Percentiles rank a stretch among this genome's conserved stretches.
phyloP scores from a whole-genome alignment of 208 protist genomes.

The Porcisia deanei region DNA sequence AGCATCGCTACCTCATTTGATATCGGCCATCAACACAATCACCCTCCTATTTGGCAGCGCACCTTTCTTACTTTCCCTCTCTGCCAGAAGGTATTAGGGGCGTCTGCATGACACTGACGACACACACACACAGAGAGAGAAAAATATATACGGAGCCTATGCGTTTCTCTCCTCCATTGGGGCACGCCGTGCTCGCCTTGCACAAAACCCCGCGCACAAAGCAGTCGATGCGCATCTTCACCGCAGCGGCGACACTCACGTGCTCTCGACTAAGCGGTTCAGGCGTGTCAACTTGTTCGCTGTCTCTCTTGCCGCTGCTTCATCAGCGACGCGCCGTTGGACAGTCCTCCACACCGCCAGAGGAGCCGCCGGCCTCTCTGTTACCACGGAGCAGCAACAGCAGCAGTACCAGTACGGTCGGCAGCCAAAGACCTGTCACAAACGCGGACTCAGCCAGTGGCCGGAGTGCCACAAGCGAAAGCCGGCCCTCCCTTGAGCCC shows the following conservation, averaged over 20 bases:
- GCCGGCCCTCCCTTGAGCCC: slow-evolving; percentile 22
- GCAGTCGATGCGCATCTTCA: background rate
- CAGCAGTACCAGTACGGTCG: background rate
- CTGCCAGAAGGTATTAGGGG: background rate
- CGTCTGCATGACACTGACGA: background rate
- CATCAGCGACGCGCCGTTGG: slow-evolving; percentile 3
- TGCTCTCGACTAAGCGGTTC: background rate
- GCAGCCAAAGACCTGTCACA: background rate
- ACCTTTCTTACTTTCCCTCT: background rate
- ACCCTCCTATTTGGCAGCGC: background rate
- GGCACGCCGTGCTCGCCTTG: background rate
- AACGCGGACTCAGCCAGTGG: background rate
- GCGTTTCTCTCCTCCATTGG: background rate
- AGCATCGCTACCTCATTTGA: background rate
- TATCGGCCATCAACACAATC: background rate
- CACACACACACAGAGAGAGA: background rate
- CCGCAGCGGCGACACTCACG: background rate
- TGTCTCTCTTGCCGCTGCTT: background rate
- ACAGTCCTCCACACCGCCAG: background rate
- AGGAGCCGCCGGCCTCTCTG: background rate
- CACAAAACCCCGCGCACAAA: background rate
- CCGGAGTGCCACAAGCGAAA: background rate
- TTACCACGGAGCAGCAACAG: background rate
- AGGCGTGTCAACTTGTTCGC: background rate
- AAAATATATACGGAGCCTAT: background rate